Percentiles rank a stretch among this genome's conserved stretches.
These are phyloP conservation scores for Blastocystis sp. DNA, from an alignment of 352 stramenopile genomes.

Conservation along the genomic window DNA sequence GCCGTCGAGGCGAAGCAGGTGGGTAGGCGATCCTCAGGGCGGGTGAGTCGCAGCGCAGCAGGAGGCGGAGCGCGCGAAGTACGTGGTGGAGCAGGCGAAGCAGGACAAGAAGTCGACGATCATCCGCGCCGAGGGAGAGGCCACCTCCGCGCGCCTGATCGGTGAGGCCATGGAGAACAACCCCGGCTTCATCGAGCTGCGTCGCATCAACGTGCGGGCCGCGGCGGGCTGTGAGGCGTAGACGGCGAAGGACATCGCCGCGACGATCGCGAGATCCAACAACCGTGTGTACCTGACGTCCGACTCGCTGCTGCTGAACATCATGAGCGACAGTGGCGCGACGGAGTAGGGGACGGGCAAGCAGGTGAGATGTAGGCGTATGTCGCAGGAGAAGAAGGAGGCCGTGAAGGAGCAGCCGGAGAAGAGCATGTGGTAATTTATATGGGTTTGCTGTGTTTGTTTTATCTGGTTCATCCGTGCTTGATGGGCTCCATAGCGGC, in stretches of 20 bases:
- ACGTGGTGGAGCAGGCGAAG: constrained; percentile 93
- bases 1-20: constrained; percentile 99
- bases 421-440: constrained; percentile 37
- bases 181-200: constrained; percentile 96
- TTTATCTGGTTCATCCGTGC: neutral
- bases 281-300: constrained; percentile 88
- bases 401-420: neutral
- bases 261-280: constrained; percentile 86
- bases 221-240: neutral
- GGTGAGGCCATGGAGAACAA: constrained; percentile 97
- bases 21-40: constrained; percentile 72
- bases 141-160: constrained; percentile 94
- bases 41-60: constrained; percentile 85
- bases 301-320: constrained; percentile 60
- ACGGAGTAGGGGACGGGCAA: neutral
- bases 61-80: constrained; percentile 94
- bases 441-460: constrained; percentile 38
- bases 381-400: neutral
- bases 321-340: constrained; percentile 56
- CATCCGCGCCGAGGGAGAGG: constrained; percentile 93
- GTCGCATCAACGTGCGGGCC: constrained; percentile 87
- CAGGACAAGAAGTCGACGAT: constrained; percentile 99
- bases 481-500: too few relatives aligned
- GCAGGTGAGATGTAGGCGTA: neutral
- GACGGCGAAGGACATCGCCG: constrained; percentile 93